Percentiles rank a stretch among this genome's conserved stretches.
These are phyloP conservation scores for Rosa lucieae DNA, from an alignment of 306 rosid species.

Conservation along the genomic window DNA sequence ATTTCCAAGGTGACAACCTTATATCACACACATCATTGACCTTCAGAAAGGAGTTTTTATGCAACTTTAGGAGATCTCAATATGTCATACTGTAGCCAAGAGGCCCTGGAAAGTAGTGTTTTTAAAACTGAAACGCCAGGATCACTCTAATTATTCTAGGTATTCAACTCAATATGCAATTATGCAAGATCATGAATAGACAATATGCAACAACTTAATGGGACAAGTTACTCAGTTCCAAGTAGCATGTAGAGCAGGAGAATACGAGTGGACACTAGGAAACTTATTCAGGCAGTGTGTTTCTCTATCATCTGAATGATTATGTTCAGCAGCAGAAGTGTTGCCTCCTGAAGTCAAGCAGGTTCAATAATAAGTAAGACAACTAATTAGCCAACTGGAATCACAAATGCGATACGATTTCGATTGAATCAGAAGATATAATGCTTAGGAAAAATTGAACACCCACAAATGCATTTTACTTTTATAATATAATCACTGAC, in stretches of 20 bases:
- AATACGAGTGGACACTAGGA: slow-evolving; percentile 21
- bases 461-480: not conserved
- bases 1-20: no score
- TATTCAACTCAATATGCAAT: not conserved
- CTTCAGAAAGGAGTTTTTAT: no score
- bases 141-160: not conserved
- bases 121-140: not conserved
- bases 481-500: not conserved
- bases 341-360: slow-evolving; percentile 31
- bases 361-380: slow-evolving; percentile 8
- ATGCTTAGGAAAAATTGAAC: not conserved
- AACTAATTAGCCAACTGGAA: no score
- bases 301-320: slow-evolving; percentile 27
- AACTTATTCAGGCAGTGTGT: slow-evolving; percentile 19
- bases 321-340: slow-evolving; percentile 15
- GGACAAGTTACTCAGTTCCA: slow-evolving; percentile 64
- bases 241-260: slow-evolving; percentile 45
- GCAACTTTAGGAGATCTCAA: not conserved
- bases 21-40: no score
- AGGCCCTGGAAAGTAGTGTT: not conserved
- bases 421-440: not conserved
- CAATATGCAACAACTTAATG: slow-evolving; percentile 16
- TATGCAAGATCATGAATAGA: not conserved
- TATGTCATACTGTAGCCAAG: not conserved
- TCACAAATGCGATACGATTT: not conserved